Percentiles rank a stretch among this genome's conserved stretches.
These are phyloP conservation scores for Solanum infundibuliforme DNA, from an alignment of 257 asterid species.

Conservation along the genomic window DNA sequence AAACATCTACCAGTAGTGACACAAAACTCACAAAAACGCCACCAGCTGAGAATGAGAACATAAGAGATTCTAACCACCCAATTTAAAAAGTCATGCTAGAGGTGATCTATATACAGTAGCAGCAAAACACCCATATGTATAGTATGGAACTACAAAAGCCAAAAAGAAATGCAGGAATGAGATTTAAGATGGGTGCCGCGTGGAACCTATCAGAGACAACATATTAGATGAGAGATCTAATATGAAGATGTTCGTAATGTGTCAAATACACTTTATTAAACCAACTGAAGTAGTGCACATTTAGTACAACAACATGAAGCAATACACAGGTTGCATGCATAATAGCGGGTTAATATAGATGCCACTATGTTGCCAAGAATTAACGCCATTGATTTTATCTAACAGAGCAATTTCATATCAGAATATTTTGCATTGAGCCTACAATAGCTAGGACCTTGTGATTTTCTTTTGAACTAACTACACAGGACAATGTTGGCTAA, in stretches of 20 bases:
- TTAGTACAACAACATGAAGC: background rate
- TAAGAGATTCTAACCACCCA: background rate
- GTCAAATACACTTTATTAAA: background rate
- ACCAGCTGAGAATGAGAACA: background rate
- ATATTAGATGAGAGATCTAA: background rate
- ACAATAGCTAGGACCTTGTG: background rate
- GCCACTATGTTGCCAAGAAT: background rate
- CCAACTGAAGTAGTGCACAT: background rate
- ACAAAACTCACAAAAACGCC: background rate
- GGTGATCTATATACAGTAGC: background rate
- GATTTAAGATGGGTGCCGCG: background rate
- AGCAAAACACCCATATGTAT: background rate
- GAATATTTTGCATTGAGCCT: background rate
- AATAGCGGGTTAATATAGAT: background rate
- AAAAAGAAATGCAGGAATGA: background rate
- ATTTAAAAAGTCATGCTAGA: background rate
- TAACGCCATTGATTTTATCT: background rate
- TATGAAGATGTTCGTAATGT: background rate
- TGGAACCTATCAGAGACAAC: background rate
- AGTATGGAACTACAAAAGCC: background rate
- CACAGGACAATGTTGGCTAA: background rate
- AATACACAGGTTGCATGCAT: background rate
- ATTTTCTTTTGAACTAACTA: background rate
- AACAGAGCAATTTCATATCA: background rate
- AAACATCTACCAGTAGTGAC: background rate